Evolutionary conservation across 371 early-diverging fungal genomes (phyloP).

Genomic region (Syncephalastrum monosporum): DNA sequence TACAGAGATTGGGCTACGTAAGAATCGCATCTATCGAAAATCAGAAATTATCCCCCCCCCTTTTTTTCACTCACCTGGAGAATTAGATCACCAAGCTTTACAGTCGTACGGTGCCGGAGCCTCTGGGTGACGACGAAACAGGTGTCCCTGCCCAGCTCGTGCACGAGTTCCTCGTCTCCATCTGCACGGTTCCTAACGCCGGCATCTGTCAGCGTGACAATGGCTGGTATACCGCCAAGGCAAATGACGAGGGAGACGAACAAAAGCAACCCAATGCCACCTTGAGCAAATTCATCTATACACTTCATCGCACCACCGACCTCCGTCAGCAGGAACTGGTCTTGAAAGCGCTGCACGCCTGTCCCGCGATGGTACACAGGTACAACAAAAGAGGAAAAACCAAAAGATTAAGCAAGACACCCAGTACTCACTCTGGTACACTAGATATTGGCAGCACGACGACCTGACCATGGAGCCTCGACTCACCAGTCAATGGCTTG

Average conservation of each 20-base stretch:
- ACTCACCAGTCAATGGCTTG: constrained; percentile 71
- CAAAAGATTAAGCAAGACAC: not conserved
- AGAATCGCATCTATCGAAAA: not conserved
- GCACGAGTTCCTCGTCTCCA: constrained; percentile 70
- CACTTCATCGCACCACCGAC: constrained; percentile 69
- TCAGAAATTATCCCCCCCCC: not conserved
- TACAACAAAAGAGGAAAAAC: constrained; percentile 24
- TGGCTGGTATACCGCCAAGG: constrained; percentile 68
- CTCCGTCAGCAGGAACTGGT: constrained; percentile 67
- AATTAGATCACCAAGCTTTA: constrained; percentile 60
- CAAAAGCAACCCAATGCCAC: constrained; percentile 54
- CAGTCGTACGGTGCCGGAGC: constrained; percentile 46
- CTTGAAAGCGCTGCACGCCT: constrained; percentile 61
- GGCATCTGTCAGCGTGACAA: constrained; percentile 76
- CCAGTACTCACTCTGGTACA: too few relatives aligned
- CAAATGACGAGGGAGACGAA: constrained; percentile 12
- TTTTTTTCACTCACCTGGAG: not conserved
- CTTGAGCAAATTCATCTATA: constrained; percentile 59
- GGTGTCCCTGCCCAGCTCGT: constrained; percentile 61
- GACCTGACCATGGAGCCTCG: constrained; percentile 78
- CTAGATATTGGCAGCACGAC: constrained; percentile 63
- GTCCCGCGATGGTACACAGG: constrained; percentile 80
- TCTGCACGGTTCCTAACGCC: constrained; percentile 72
- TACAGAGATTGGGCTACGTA: constrained; percentile 65
- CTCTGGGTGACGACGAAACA: constrained; percentile 25